Conservation (phyloP, 768 basidiomycete species). For the Collybia mongolica region DNA sequence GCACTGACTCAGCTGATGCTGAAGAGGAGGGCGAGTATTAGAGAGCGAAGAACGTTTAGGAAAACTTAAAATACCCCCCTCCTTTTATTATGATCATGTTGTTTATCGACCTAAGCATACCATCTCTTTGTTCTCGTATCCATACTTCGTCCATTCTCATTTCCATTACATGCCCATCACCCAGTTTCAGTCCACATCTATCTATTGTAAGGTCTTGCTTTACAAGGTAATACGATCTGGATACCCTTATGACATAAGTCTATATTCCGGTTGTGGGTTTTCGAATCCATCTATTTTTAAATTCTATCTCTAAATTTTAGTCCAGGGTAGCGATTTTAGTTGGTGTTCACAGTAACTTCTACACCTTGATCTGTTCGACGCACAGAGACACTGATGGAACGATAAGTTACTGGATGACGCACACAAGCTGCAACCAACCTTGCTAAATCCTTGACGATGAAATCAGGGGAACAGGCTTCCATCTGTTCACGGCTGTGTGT, state of each 20-base stretch:
- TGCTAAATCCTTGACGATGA: conserved; percentile 71
- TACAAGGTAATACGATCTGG: neutral
- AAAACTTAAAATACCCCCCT: conserved; percentile 17
- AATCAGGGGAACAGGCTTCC: conserved; percentile 59
- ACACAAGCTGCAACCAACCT: conserved; percentile 39
- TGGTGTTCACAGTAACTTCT: conserved; percentile 40
- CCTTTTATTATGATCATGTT: neutral
- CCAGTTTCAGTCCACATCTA: conserved; percentile 1
- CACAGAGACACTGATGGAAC: conserved; percentile 27
- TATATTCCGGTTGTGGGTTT: neutral
- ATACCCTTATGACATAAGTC: neutral
- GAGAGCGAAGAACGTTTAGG: conserved; percentile 13
- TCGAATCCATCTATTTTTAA: neutral
- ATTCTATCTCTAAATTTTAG: too few relatives aligned
- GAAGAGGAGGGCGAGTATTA: conserved; percentile 69
- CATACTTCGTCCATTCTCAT: conserved; percentile 9
- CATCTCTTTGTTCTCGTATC: conserved; percentile 11
- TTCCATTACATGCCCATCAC: conserved; percentile 8
- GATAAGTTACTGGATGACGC: neutral
- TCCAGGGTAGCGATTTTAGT: conserved; percentile 12
- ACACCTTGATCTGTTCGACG: conserved; percentile 37
- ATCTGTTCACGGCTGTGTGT: conserved; percentile 73
- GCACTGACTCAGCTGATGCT: conserved; percentile 70
- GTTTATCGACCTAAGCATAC: conserved; percentile 12
- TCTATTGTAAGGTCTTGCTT: conserved; percentile 8